These are phyloP conservation scores for Prunus yedoensis DNA, from an alignment of 331 rosid species.

Conservation along the genomic window DNA sequence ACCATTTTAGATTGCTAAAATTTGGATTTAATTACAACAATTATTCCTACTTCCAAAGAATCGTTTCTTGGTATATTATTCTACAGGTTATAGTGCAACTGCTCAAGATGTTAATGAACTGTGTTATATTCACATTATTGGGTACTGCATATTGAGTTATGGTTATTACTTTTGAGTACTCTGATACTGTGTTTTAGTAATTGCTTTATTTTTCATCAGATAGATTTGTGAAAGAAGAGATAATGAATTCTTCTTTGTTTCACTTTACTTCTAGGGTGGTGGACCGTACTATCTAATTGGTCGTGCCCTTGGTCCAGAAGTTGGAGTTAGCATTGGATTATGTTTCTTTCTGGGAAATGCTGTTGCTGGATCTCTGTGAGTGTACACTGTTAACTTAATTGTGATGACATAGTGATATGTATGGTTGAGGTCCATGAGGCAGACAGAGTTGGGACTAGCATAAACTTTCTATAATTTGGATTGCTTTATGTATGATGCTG, in stretches of 20 bases:
- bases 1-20: background rate
- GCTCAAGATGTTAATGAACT: background rate
- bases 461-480: constrained; percentile 20
- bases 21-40: background rate
- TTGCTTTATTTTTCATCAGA: background rate
- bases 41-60: background rate
- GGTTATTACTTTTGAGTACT: background rate
- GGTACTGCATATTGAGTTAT: background rate
- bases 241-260: constrained; percentile 6
- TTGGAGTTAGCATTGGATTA: constrained; percentile 99
- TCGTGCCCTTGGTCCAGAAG: constrained; percentile 99
- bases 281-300: constrained; percentile 99
- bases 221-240: background rate
- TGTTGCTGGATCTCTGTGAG: constrained; percentile 99
- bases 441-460: constrained; percentile 17
- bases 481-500: constrained; percentile 16
- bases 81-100: background rate
- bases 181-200: background rate
- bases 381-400: constrained; percentile 21
- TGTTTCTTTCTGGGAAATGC: constrained; percentile 99
- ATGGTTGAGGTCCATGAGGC: constrained; percentile 18
- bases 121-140: constrained; percentile 5
- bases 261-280: constrained; percentile 74
- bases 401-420: constrained; percentile 3
- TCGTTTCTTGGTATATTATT: background rate